A percentile compares a stretch with the other conserved stretches of the same genome.
phyloP scores from a whole-genome alignment of 1,139 yeast genomes.

The Blastobotrys petasosporus region DNA sequence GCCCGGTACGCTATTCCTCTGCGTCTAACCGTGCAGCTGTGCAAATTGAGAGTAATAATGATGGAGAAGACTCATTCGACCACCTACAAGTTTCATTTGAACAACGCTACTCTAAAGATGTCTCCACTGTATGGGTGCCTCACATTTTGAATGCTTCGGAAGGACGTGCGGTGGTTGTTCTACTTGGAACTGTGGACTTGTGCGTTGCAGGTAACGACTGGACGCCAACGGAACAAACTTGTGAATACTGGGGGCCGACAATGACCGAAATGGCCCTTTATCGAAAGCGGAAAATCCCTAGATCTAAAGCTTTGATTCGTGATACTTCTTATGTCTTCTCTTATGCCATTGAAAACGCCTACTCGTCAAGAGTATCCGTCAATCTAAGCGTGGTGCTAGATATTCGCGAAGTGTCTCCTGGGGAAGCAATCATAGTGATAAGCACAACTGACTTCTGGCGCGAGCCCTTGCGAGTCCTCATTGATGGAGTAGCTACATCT shows the following conservation, averaged over 20 bases:
- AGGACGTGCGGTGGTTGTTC: background rate
- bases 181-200: too few species aligned
- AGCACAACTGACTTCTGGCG: constrained; percentile 3
- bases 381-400: constrained; percentile 4
- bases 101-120: background rate
- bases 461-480: background rate
- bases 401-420: constrained; percentile 1
- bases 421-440: constrained; percentile 3
- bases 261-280: too few species aligned
- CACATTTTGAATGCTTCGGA: background rate
- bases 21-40: constrained; percentile 3
- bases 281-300: background rate
- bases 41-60: background rate
- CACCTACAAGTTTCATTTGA: constrained; percentile 10
- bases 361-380: background rate
- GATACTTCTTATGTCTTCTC: constrained; percentile 2
- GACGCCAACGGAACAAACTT: too few species aligned
- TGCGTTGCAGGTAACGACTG: too few species aligned
- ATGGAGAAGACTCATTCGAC: constrained; percentile 1
- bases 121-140: constrained; percentile 6
- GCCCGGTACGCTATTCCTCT: constrained; percentile 5
- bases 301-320: constrained; percentile 1
- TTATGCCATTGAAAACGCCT: background rate
- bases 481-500: constrained; percentile 1
- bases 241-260: too few species aligned